phyloP scores from a whole-genome alignment of 495 filamentous ascomycete species.

The Lophium mytilinum region DNA sequence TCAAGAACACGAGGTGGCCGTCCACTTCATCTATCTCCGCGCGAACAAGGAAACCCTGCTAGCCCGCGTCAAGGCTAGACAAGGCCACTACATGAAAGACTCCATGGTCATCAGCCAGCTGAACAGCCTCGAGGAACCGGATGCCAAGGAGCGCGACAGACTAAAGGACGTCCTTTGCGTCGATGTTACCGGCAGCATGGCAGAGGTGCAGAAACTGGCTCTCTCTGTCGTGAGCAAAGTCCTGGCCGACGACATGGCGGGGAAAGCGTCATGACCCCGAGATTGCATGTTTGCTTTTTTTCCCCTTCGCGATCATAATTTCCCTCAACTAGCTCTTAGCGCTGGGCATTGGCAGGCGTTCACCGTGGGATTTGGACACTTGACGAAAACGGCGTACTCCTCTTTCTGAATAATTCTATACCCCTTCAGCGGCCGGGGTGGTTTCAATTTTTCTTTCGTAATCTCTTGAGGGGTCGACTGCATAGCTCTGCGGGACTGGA shows the following conservation, averaged over 20 bases:
- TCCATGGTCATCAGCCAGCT: constrained; percentile 96
- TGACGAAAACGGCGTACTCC: constrained; percentile 17
- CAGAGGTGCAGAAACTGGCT: constrained; percentile 59
- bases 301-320: neutral
- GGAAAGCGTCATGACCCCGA: neutral
- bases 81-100: constrained; percentile 94
- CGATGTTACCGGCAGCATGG: constrained; percentile 60
- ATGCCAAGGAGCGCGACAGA: constrained; percentile 52
- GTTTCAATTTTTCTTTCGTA: neutral
- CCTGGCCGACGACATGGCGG: constrained; percentile 1
- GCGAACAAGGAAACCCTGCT: constrained; percentile 67
- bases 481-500: neutral
- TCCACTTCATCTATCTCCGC: constrained; percentile 90
- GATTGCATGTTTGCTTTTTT: constrained; percentile 2
- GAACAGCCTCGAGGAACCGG: constrained; percentile 73
- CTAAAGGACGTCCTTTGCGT: constrained; percentile 66
- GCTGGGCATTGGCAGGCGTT: constrained; percentile 18
- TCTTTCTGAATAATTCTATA: constrained; percentile 12
- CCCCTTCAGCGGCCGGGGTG: constrained; percentile 7
- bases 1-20: constrained; percentile 61
- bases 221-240: constrained; percentile 10
- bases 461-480: neutral
- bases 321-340: constrained; percentile 1
- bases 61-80: constrained; percentile 59
- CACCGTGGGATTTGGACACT: constrained; percentile 1